Evolutionary conservation across 2,329 filamentous ascomycete genomes (phyloP).

Genomic region (Ceratocystis destructans): DNA sequence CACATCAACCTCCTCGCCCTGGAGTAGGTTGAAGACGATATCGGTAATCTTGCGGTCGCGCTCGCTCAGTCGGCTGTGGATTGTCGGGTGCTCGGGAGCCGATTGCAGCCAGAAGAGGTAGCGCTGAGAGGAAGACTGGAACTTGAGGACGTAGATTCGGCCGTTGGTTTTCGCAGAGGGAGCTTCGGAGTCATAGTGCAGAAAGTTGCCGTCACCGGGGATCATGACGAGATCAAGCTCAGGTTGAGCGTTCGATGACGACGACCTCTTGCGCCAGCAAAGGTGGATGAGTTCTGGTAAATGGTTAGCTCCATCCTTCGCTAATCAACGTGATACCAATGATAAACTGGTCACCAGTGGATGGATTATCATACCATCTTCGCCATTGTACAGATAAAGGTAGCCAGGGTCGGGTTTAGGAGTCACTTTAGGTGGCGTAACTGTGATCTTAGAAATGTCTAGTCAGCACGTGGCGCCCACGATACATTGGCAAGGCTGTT

Average conservation of each 20-base stretch:
- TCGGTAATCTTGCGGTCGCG: constrained; percentile 78
- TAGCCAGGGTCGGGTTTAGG: constrained; percentile 64
- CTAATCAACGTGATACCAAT: neutral
- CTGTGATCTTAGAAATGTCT: constrained; percentile 20
- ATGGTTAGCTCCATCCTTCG: constrained; percentile 8
- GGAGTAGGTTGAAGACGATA: constrained; percentile 69
- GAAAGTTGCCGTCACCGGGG: constrained; percentile 74
- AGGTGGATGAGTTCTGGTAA: constrained; percentile 72
- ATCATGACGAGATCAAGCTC: constrained; percentile 90
- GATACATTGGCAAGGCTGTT: constrained; percentile 8
- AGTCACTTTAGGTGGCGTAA: constrained; percentile 56
- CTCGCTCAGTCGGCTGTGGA: constrained; percentile 67
- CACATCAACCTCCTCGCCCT: constrained; percentile 80
- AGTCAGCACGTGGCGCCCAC: constrained; percentile 10
- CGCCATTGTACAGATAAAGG: constrained; percentile 69
- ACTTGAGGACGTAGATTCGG: constrained; percentile 86
- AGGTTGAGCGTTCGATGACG: constrained; percentile 47
- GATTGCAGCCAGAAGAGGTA: constrained; percentile 96
- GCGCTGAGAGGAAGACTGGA: constrained; percentile 78
- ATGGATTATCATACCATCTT: constrained; percentile 52
- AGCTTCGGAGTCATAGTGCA: constrained; percentile 54
- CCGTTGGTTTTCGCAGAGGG: constrained; percentile 59
- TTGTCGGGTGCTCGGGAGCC: constrained; percentile 53
- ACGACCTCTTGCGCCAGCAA: constrained; percentile 80
- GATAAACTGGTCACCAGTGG: neutral